A percentile compares a stretch with the other conserved stretches of the same genome.
These are phyloP conservation scores for Rhodofomes roseus DNA, from an alignment of 1,284 basidiomycete genomes.

Conservation along the genomic window DNA sequence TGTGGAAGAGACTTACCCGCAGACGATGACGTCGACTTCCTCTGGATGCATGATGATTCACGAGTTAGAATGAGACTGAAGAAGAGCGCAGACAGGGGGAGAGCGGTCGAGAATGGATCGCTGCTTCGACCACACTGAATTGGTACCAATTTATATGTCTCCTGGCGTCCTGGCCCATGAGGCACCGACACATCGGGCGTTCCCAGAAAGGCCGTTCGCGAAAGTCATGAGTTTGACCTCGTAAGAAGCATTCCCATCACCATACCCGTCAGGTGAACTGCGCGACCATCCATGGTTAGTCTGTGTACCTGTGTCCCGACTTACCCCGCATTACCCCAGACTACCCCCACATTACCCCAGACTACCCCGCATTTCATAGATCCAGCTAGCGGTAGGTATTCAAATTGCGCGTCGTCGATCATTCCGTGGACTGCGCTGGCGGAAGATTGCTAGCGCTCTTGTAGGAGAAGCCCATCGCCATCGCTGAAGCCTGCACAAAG, in stretches of 20 bases:
- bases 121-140: slow-evolving; percentile 12
- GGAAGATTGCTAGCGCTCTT: neutral
- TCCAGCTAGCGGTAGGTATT: neutral
- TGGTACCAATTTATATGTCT: slow-evolving; percentile 18
- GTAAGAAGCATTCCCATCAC: slow-evolving; percentile 7
- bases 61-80: slow-evolving; percentile 16
- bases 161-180: neutral
- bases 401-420: neutral
- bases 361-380: slow-evolving; percentile 7
- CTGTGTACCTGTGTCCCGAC: neutral
- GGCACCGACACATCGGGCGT: slow-evolving; percentile 1
- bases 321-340: slow-evolving; percentile 10
- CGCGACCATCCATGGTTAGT: slow-evolving; percentile 5
- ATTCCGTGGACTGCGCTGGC: neutral
- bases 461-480: neutral
- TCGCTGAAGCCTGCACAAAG: neutral
- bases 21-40: slow-evolving; percentile 72
- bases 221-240: slow-evolving; percentile 7
- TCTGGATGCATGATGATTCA: slow-evolving; percentile 50
- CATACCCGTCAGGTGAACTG: slow-evolving; percentile 7
- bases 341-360: slow-evolving; percentile 11
- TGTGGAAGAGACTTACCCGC: slow-evolving; percentile 32
- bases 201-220: neutral
- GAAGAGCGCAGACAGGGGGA: slow-evolving; percentile 8
- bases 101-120: slow-evolving; percentile 17